Evolutionary conservation across 2,329 filamentous ascomycete genomes (phyloP).

Genomic region (Nemania sp.): DNA sequence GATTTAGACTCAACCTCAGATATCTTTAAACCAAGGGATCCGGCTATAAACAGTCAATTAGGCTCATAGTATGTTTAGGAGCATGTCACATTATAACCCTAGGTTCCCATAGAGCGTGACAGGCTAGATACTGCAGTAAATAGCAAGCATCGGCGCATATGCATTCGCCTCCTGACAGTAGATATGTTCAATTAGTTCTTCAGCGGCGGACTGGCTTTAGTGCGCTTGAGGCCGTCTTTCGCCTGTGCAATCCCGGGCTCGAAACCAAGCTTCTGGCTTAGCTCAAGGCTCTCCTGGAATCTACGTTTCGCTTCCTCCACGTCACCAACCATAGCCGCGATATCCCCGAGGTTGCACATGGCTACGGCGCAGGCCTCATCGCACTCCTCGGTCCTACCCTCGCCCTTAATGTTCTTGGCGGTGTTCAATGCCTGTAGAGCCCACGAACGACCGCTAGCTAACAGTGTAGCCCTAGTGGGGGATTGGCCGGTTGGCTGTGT

Average conservation of each 20-base stretch:
- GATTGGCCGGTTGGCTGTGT: conserved; percentile 50
- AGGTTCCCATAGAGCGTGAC: too few species aligned
- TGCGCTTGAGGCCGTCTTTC: conserved; percentile 61
- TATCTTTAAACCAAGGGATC: too few species aligned
- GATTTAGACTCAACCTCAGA: too few species aligned
- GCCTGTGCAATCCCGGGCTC: conserved; percentile 65
- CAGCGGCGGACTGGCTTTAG: conserved; percentile 27
- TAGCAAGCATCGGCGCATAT: neutral
- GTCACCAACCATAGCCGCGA: conserved; percentile 80
- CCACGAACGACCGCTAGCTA: conserved; percentile 81
- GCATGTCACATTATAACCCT: too few species aligned
- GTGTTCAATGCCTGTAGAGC: conserved; percentile 79
- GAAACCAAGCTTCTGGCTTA: conserved; percentile 69
- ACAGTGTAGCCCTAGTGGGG: conserved; percentile 68
- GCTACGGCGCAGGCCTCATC: conserved; percentile 85
- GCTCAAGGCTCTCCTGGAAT: conserved; percentile 75
- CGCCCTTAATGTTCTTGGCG: conserved; percentile 72
- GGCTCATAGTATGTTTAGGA: too few species aligned
- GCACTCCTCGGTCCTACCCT: conserved; percentile 80
- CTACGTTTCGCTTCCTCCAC: conserved; percentile 71
- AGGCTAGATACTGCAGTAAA: too few species aligned
- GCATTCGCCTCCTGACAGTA: neutral
- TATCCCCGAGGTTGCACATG: conserved; percentile 87
- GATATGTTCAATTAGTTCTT: conserved; percentile 3
- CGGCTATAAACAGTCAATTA: too few species aligned